Base-by-base conservation (phyloP, 768 basidiomycete species). In the Russula dissimulans region DNA sequence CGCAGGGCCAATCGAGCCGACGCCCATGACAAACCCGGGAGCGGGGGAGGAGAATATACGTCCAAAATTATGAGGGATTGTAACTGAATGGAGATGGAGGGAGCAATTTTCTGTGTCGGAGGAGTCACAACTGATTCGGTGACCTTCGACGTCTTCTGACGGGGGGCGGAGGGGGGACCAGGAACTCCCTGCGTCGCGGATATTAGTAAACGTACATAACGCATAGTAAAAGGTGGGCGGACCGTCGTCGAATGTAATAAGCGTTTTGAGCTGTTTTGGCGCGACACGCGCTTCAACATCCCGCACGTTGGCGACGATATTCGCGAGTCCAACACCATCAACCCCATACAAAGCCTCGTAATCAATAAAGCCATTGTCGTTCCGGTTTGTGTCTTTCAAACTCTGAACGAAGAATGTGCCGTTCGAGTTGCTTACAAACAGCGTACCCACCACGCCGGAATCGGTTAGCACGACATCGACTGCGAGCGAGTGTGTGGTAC, bases 1-100 rank as follows among this genome's bases (percentile, higher is more conserved):
- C 12, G 74, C 71, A 22, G 78, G 73, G 2, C 95, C 94, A 39
- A 97, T 80, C 0, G 84, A 89, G 6, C 97, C 97, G 2, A 98
- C 93, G n/a, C 90, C 95, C 90, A 99, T 95, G 32, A 91, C 87
- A 61, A 92, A 81, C 0, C 97, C 95, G 0, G 95, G 95, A 0
- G 95, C 95, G 5, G 91, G 87, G 0, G 93, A 94, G 1, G 93
- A 95, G 74, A 98, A 98, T 34, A 97, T 80, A 17, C 91, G 86
- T 0, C 97, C 95, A 67, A 86, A 90, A 72, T 97, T 99, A 74
- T 95, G 95, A 1, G 91, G 87, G 8, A 81, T 77, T 0, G 95
- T 95, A 26, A 98, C 92, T 6, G 95, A 97, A 72, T 97, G 87
- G 12, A 99, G 75, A 70, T 99, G 95, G 0, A 98, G 78, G 0